phyloP scores from a whole-genome alignment of 305 asterid genomes.

The Coffea humblotiana region DNA sequence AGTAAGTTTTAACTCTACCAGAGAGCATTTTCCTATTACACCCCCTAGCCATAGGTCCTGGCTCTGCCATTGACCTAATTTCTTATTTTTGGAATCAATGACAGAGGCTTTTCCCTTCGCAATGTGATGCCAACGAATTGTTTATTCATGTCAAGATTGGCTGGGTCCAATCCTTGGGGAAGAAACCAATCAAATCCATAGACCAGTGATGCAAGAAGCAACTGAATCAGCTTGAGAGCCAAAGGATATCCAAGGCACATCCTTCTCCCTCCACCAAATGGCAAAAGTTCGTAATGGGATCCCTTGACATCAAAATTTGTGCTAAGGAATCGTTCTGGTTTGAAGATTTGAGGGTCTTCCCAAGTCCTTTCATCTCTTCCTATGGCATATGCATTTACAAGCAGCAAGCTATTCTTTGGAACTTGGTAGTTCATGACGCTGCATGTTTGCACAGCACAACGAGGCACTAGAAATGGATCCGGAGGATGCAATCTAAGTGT shows the following conservation, averaged over 20 bases:
- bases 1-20: no score
- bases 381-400: not conserved
- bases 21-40: no score
- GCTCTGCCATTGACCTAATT: no score
- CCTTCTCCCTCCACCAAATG: conserved; percentile 18
- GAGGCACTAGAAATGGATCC: conserved; percentile 7
- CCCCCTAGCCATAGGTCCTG: no score
- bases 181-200: no score
- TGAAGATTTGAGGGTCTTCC: conserved; percentile 11
- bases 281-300: conserved; percentile 10
- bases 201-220: no score
- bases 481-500: conserved; percentile 16
- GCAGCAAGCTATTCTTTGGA: conserved; percentile 4
- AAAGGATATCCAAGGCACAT: not conserved
- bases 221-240: no score
- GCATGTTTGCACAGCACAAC: conserved; percentile 11
- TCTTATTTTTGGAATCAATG: no score
- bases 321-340: conserved; percentile 6
- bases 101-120: no score
- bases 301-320: conserved; percentile 4
- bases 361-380: conserved; percentile 7
- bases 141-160: no score
- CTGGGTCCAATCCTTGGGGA: no score
- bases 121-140: no score
- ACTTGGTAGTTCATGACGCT: conserved; percentile 5